Base-by-base conservation (phyloP, 2,329 filamentous ascomycete species). In the Trichoderma sp. region DNA sequence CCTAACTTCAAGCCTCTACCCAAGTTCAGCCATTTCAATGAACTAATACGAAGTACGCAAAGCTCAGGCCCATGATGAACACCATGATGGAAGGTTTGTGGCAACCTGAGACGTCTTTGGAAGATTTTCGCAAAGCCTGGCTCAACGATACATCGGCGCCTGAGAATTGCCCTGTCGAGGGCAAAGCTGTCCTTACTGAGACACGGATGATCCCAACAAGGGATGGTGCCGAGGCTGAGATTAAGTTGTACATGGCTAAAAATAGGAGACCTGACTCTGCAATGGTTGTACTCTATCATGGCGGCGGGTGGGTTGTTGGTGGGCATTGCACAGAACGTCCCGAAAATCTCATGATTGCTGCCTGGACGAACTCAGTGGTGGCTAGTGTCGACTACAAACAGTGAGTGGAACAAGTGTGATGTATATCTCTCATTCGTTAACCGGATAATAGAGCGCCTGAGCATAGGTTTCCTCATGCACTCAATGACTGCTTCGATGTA, bases 121-220 rank as follows among this genome's bases (percentile, higher is more conserved):
- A 58, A 58, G 56, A 58, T 40, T 58, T 58, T 40, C 56, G 56
- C 31, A 58, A 58, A 58, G 56, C 33, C 13, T 58, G 56, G 56
- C 56, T 58, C 33, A 58, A 58, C 21, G 35, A 16, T 24, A 21
- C 56, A 7, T 21, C 56, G 29, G 33, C 56, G 33, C 56, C 56
- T 21, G 31, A 58, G 7, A 33, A 13, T n/a, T 58, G 21, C 33
- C 56, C 56, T 58, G 2, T 7, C 7, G 37, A 40, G 37, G 14
- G 37, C 14, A 19, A 5, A 5, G 37, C 19, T 40, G 37, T 40
- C 37, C 37, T 40, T 2, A 40, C 37, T 19, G 14, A 40, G 37
- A 40, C 37, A 16, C 37, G 37, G 16, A 40, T 40, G 37, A 40
- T 40, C 16, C 37, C 37, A 1, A 40, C 37, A 40, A 4, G 37